These are phyloP conservation scores for Fusarium virguliforme DNA, from an alignment of 2,329 filamentous ascomycete species.

Conservation along the genomic window DNA sequence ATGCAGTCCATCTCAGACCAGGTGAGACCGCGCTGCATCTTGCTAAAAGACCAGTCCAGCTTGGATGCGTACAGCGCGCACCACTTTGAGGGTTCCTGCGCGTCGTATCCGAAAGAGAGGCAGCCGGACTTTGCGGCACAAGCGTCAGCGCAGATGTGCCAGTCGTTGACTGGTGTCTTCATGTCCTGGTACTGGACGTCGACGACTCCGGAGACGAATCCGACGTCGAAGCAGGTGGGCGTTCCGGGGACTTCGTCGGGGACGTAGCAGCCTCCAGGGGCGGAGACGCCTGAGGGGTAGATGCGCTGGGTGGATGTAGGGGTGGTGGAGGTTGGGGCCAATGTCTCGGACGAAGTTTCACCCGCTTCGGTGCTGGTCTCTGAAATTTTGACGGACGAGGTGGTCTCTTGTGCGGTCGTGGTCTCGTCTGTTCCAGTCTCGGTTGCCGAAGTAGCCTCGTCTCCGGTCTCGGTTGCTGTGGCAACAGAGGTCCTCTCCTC, in stretches of 20 bases:
- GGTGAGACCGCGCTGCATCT: background rate
- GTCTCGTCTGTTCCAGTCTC: background rate
- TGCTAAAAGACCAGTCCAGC: background rate
- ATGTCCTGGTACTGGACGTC: background rate
- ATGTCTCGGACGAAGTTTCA: background rate
- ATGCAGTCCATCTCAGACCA: conserved; percentile 2
- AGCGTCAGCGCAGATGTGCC: background rate
- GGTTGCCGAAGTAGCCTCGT: background rate
- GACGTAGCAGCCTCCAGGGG: background rate
- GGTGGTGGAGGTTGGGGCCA: background rate
- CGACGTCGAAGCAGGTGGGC: conserved; percentile 1
- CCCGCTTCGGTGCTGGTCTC: background rate
- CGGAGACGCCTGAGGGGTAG: conserved; percentile 1
- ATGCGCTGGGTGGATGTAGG: background rate
- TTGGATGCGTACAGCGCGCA: background rate
- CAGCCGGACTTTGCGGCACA: background rate
- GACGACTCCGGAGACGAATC: background rate
- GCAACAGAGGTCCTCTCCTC: background rate
- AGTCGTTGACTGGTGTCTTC: background rate
- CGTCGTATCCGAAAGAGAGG: conserved; percentile 5
- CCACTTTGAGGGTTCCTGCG: background rate
- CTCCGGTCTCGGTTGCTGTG: background rate
- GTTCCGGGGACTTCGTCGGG: background rate
- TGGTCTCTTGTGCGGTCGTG: background rate
- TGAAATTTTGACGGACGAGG: background rate